A percentile compares a stretch with the other conserved stretches of the same genome.
These are phyloP conservation scores for Beauveria varroae DNA, from an alignment of 2,329 filamentous ascomycete species.

Conservation along the genomic window DNA sequence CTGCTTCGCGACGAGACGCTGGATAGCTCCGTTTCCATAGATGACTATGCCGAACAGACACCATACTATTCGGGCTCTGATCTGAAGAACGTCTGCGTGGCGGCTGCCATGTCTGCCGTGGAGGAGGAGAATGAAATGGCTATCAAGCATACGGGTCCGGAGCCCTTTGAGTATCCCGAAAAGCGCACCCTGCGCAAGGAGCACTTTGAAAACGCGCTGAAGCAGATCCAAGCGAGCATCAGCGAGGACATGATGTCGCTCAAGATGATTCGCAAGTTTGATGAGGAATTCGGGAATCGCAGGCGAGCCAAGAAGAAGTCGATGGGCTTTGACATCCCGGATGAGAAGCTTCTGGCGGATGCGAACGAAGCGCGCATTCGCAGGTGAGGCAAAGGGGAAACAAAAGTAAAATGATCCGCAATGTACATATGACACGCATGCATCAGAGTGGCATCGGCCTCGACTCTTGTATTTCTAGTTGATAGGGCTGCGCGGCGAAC, in stretches of 20 bases:
- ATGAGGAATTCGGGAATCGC: conserved; percentile 86
- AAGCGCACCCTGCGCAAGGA: conserved; percentile 42
- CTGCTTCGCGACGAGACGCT: conserved; percentile 63
- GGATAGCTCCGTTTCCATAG: conserved; percentile 52
- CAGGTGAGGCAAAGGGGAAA: conserved; percentile 7
- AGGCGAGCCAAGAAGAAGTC: conserved; percentile 53
- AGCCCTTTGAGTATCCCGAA: conserved; percentile 55
- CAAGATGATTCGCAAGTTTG: conserved; percentile 84
- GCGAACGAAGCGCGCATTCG: conserved; percentile 40
- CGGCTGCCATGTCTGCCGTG: conserved; percentile 71
- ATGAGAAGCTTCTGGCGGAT: conserved; percentile 27
- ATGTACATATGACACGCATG: neutral
- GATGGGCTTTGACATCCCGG: conserved; percentile 52
- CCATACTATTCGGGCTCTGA: conserved; percentile 77
- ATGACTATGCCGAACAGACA: conserved; percentile 57
- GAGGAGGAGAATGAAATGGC: conserved; percentile 58
- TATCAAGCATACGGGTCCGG: conserved; percentile 29
- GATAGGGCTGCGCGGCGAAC: neutral
- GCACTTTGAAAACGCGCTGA: conserved; percentile 81
- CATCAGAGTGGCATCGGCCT: neutral
- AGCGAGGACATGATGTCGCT: conserved; percentile 88
- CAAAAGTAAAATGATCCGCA: neutral
- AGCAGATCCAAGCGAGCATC: conserved; percentile 86
- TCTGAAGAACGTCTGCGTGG: conserved; percentile 74
- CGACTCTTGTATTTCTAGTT: conserved; percentile 5